Evolutionary conservation across 139 green algal genomes (phyloP).

Genomic region (Edaphochlamys debaryana): DNA sequence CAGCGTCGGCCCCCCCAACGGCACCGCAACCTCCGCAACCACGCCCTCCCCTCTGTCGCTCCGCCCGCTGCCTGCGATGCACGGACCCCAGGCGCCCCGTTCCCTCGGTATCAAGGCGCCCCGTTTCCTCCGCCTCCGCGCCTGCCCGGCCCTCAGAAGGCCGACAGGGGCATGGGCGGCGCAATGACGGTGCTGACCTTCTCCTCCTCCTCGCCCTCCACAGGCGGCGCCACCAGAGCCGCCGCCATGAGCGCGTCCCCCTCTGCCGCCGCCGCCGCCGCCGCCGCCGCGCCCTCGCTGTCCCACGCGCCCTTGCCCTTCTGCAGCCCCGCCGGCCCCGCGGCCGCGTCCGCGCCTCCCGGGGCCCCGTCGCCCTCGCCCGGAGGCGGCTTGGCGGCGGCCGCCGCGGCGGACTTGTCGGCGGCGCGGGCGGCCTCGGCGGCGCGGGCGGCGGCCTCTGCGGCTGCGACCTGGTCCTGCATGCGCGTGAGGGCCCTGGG

Average conservation of each 20-base stretch:
- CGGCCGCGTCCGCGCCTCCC: background rate
- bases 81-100: no score
- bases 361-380: background rate
- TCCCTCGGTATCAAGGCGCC: no score
- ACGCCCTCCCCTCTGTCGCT: no score
- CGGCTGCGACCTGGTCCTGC: background rate
- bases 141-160: background rate
- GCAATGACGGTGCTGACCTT: conserved; percentile 10
- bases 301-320: no score
- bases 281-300: background rate
- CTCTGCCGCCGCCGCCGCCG: background rate
- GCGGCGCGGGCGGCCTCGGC: background rate
- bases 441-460: background rate
- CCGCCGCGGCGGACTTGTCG: background rate
- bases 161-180: background rate
- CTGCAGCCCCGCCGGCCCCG: background rate
- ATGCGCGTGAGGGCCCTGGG: background rate
- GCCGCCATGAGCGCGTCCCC: background rate
- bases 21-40: no score
- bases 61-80: no score
- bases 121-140: no score
- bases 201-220: background rate
- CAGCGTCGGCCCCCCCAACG: no score
- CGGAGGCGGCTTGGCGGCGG: background rate
- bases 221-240: background rate